These are phyloP conservation scores for Kregervanrija pseudodelftensis DNA, from an alignment of 805 yeast genomes.

Conservation along the genomic window DNA sequence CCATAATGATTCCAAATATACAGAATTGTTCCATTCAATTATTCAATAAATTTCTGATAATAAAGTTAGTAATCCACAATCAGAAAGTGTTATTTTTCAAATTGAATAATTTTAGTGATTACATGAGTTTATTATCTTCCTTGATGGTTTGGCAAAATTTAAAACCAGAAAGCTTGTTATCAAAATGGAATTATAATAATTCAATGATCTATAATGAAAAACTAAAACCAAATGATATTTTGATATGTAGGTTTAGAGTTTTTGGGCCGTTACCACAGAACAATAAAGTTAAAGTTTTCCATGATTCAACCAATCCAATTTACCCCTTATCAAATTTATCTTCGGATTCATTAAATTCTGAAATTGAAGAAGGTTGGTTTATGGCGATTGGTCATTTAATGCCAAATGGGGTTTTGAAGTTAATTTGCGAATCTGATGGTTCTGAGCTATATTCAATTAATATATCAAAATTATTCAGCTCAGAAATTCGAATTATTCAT, in stretches of 20 bases:
- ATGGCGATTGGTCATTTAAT: constrained; percentile 63
- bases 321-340: constrained; percentile 4
- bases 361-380: constrained; percentile 56
- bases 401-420: constrained; percentile 54
- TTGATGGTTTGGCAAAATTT: constrained; percentile 45
- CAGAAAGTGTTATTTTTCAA: constrained; percentile 23
- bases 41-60: constrained; percentile 25
- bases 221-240: constrained; percentile 28
- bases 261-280: constrained; percentile 52
- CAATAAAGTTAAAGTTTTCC: constrained; percentile 28
- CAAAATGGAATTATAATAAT: constrained; percentile 40
- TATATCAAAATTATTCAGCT: constrained; percentile 41
- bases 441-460: constrained; percentile 52
- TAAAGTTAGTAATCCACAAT: constrained; percentile 35
- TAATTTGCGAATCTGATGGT: constrained; percentile 60
- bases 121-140: constrained; percentile 34
- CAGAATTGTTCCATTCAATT: constrained; percentile 25
- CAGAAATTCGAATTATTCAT: constrained; percentile 60
- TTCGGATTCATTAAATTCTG: constrained; percentile 3
- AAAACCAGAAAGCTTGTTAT: constrained; percentile 37
- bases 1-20: constrained; percentile 19
- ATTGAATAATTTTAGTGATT: constrained; percentile 30
- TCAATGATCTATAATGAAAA: constrained; percentile 20
- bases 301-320: constrained; percentile 11
- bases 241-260: constrained; percentile 59